Evolutionary conservation across 1,139 yeast species (phyloP).

Genomic region (Debaryomyces sp.): DNA sequence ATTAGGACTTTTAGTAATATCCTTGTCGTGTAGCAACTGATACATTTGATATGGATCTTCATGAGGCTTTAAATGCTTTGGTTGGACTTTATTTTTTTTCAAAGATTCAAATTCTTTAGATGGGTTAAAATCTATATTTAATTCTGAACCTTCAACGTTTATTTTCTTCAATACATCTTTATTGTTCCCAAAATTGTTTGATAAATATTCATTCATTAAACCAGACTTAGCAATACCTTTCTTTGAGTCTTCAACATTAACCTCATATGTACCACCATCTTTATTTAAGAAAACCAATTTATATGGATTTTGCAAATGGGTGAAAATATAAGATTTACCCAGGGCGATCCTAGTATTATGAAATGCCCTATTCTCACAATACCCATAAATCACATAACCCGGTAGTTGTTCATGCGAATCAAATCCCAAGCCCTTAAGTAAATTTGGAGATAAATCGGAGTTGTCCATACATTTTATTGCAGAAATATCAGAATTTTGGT

Average conservation of each 20-base stretch:
- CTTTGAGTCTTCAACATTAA: slow-evolving; percentile 18
- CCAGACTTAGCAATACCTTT: slow-evolving; percentile 23
- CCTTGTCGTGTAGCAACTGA: slow-evolving; percentile 16
- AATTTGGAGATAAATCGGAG: slow-evolving; percentile 21
- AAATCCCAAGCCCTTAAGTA: slow-evolving; percentile 23
- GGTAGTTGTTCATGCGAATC: slow-evolving; percentile 27
- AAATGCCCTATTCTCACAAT: slow-evolving; percentile 20
- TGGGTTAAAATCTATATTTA: slow-evolving; percentile 19
- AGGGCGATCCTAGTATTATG: slow-evolving; percentile 27
- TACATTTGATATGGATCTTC: slow-evolving; percentile 23
- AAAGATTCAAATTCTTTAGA: slow-evolving; percentile 18
- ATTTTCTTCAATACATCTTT: slow-evolving; percentile 7
- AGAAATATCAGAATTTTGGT: slow-evolving; percentile 12
- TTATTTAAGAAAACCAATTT: slow-evolving; percentile 27
- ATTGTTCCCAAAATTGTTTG: slow-evolving; percentile 7
- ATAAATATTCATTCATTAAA: slow-evolving; percentile 20
- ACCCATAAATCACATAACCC: slow-evolving; percentile 21
- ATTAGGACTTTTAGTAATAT: slow-evolving; percentile 14
- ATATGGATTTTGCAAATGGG: slow-evolving; percentile 28
- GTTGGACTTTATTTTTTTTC: slow-evolving; percentile 12
- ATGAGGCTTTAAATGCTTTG: slow-evolving; percentile 12
- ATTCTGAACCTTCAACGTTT: slow-evolving; percentile 3
- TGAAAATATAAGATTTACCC: slow-evolving; percentile 27
- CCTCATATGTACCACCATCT: slow-evolving; percentile 31
- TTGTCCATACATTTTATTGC: slow-evolving; percentile 23